Conservation (phyloP, 106 monocot genomes). For the Apostasia shenzhenica region DNA sequence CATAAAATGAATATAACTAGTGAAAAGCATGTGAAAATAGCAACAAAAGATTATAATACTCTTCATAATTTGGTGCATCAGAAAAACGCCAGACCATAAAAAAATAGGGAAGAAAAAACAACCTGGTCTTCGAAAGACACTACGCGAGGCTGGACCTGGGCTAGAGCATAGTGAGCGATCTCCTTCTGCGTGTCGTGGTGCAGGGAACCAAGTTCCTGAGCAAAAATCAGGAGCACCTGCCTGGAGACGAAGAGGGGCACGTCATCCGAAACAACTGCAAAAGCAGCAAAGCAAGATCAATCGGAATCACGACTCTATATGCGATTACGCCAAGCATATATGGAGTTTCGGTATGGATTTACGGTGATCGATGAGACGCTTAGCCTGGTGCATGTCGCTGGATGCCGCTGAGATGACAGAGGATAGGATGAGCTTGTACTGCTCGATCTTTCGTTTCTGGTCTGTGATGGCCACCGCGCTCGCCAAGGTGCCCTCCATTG, state of each 20-base stretch:
- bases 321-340: not conserved
- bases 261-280: constrained; percentile 83
- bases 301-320: not conserved
- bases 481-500: constrained; percentile 74
- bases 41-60: no score
- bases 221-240: constrained; percentile 86
- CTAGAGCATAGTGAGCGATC: constrained; percentile 75
- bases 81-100: not conserved
- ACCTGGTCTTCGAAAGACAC: constrained; percentile 99
- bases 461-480: constrained; percentile 65
- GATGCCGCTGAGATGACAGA: constrained; percentile 62
- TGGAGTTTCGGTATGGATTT: not conserved
- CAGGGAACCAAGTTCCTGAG: constrained; percentile 70
- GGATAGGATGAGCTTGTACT: constrained; percentile 83
- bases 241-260: constrained; percentile 94
- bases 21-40: no score
- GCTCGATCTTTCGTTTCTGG: constrained; percentile 93
- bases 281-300: not conserved
- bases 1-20: no score
- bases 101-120: not conserved
- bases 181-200: constrained; percentile 75
- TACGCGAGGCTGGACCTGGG: constrained; percentile 82
- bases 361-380: constrained; percentile 97
- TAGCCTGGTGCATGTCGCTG: constrained; percentile 55
- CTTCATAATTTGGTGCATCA: no score